Conservation (phyloP, 1,139 yeast species). For the Lodderomyces metapsilosis region DNA sequence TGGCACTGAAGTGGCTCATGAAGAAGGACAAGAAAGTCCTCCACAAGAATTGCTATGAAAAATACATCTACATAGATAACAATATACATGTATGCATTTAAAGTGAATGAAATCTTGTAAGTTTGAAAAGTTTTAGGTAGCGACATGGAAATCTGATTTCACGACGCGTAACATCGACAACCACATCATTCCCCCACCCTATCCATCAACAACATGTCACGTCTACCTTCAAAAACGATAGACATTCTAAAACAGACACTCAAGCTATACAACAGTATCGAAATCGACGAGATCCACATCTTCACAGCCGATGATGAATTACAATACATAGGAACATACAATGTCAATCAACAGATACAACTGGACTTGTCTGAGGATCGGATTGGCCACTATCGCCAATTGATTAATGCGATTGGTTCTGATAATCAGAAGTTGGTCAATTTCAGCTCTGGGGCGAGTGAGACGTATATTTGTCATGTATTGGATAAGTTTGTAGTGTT, state of each 20-base stretch:
- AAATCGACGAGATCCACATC: background rate
- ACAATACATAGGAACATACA: conserved; percentile 1
- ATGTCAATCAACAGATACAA: background rate
- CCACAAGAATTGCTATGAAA: background rate
- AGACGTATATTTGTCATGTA: background rate
- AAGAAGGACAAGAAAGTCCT: background rate
- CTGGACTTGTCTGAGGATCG: background rate
- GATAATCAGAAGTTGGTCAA: background rate
- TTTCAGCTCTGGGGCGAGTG: background rate
- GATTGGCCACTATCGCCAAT: background rate
- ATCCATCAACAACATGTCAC: background rate
- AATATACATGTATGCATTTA: background rate
- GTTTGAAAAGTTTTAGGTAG: too few relatives aligned
- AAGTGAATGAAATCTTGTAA: too few relatives aligned
- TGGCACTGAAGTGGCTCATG: background rate
- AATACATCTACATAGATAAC: too few relatives aligned
- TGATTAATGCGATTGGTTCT: background rate
- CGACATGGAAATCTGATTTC: background rate
- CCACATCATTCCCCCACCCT: background rate
- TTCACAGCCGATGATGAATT: conserved; percentile 1
- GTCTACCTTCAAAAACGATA: background rate
- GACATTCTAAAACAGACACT: background rate
- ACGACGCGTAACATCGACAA: background rate
- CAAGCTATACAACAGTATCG: background rate
- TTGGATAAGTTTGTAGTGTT: conserved; percentile 2